These are phyloP conservation scores for Entomophthora muscae DNA, from an alignment of 371 early-diverging fungal species.

Conservation along the genomic window DNA sequence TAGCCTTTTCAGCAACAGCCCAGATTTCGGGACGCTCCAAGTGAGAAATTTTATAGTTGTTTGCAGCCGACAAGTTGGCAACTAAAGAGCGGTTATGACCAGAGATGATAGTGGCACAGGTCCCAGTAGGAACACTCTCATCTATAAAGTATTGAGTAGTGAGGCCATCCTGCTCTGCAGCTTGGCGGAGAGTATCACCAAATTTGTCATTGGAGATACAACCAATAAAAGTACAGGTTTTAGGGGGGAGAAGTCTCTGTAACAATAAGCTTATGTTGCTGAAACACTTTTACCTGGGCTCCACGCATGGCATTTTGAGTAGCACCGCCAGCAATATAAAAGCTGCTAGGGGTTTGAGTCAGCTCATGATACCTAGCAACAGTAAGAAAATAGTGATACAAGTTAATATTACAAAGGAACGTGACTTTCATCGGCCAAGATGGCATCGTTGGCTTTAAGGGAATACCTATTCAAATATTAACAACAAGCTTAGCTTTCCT, in stretches of 20 bases:
- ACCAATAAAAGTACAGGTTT: conserved; percentile 77
- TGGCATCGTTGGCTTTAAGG: conserved; percentile 85
- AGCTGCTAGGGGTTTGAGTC: conserved; percentile 21
- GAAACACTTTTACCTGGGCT: conserved; percentile 26
- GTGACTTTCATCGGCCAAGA: conserved; percentile 80
- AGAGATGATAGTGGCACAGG: conserved; percentile 86
- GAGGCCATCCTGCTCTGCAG: conserved; percentile 73
- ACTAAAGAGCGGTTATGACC: conserved; percentile 76
- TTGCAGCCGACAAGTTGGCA: conserved; percentile 86
- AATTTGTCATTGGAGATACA: conserved; percentile 75
- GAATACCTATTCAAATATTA: conserved; percentile 22
- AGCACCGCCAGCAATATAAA: conserved; percentile 89
- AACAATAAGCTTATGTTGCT: neutral
- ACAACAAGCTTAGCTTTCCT: neutral
- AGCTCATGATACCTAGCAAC: conserved; percentile 6
- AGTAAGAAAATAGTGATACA: neutral
- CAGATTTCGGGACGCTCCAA: conserved; percentile 58
- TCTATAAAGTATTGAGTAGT: conserved; percentile 64
- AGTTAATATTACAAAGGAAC: conserved; percentile 40
- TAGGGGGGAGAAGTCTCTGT: conserved; percentile 69
- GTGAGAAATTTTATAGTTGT: conserved; percentile 62
- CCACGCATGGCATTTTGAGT: conserved; percentile 89
- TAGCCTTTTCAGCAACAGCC: conserved; percentile 69
- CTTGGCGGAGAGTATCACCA: conserved; percentile 44
- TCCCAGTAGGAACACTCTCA: conserved; percentile 65